Evolutionary conservation across 768 basidiomycete species (phyloP).

Genomic region (Panus rudis): DNA sequence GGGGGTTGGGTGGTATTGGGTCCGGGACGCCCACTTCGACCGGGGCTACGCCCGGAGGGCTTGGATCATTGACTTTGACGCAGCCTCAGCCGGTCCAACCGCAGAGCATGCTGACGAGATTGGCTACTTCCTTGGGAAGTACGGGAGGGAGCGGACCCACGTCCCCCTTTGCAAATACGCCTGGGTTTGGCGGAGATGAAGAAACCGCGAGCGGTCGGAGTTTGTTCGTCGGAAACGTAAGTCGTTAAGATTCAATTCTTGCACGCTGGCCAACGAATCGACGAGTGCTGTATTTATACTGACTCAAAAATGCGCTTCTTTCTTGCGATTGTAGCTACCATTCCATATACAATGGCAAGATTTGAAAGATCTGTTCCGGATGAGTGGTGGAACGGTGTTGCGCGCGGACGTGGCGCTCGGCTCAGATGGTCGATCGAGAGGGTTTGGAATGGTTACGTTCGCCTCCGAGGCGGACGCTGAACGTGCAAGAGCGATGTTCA

Average conservation of each 20-base stretch:
- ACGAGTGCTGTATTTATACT: no score
- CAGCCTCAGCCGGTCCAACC: no score
- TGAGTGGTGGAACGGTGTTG: slow-evolving; percentile 74
- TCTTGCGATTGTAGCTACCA: no score
- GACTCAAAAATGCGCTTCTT: no score
- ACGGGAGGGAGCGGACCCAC: background rate
- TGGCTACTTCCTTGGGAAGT: no score
- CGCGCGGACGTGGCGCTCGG: slow-evolving; percentile 89
- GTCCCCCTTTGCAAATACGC: background rate
- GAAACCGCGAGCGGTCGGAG: slow-evolving; percentile 36
- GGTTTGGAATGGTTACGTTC: slow-evolving; percentile 90
- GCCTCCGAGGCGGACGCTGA: slow-evolving; percentile 80
- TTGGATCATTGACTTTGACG: no score
- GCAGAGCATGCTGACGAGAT: no score
- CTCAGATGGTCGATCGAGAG: slow-evolving; percentile 81
- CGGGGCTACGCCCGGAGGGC: no score
- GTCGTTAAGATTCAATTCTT: slow-evolving; percentile 22
- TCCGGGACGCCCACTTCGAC: no score
- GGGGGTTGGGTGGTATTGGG: background rate
- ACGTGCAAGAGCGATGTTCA: slow-evolving; percentile 79
- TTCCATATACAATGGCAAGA: slow-evolving; percentile 98
- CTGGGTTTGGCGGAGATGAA: slow-evolving; percentile 1
- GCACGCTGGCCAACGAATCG: no score
- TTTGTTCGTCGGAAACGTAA: slow-evolving; percentile 85
- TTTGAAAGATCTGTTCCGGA: slow-evolving; percentile 90